Conservation (phyloP, 805 yeast genomes). For the Wickerhamiella cacticola region DNA sequence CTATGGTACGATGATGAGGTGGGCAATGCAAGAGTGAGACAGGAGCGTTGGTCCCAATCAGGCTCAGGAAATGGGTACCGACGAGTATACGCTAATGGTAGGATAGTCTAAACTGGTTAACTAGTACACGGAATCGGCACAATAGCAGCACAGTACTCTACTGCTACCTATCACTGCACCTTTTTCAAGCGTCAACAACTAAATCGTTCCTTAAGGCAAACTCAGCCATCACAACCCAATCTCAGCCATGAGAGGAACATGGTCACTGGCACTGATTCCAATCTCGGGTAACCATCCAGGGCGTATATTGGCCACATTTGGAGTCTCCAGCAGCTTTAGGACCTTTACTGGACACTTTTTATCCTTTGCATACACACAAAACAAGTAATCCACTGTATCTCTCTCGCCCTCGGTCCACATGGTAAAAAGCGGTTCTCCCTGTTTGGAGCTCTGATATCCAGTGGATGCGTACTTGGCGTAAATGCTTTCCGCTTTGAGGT, state of each 20-base stretch:
- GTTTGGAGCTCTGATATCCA: slow-evolving; percentile 61
- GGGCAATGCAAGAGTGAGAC: no score
- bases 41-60: no score
- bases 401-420: slow-evolving; percentile 93
- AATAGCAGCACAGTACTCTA: no score
- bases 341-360: slow-evolving; percentile 33
- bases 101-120: no score
- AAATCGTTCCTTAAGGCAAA: no score
- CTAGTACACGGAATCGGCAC: no score
- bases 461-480: slow-evolving; percentile 38
- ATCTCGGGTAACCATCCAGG: slow-evolving; percentile 71
- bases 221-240: no score
- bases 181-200: no score
- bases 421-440: slow-evolving; percentile 73
- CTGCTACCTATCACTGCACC: no score
- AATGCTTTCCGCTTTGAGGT: slow-evolving; percentile 60
- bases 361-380: slow-evolving; percentile 41
- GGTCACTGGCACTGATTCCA: slow-evolving; percentile 84
- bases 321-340: slow-evolving; percentile 50
- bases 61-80: no score
- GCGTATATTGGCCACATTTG: slow-evolving; percentile 67
- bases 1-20: no score
- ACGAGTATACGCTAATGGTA: no score
- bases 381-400: slow-evolving; percentile 76
- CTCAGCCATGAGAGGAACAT: slow-evolving; percentile 68